Conservation (phyloP, 108 stramenopile genomes). For the Pseudonitzschia multiseries region DNA sequence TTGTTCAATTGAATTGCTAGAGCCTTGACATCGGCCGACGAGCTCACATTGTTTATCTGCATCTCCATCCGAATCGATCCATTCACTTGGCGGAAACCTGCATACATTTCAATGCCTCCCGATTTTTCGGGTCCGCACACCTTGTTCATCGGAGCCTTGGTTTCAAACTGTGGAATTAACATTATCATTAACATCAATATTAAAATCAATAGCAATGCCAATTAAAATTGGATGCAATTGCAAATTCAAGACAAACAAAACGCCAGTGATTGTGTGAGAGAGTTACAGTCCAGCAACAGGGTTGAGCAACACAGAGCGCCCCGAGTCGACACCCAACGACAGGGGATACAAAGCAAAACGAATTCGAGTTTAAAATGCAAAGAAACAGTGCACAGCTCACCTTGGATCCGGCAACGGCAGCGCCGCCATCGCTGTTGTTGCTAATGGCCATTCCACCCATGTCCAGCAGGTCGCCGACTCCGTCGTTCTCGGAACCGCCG, state of each 20-base stretch:
- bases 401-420: background rate
- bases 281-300: background rate
- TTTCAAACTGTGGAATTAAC: slow-evolving; percentile 31
- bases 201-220: background rate
- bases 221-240: background rate
- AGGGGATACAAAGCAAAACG: too few relatives aligned
- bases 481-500: slow-evolving; percentile 22
- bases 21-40: slow-evolving; percentile 63
- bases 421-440: slow-evolving; percentile 23
- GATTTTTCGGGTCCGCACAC: slow-evolving; percentile 82
- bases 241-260: background rate
- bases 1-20: slow-evolving; percentile 98
- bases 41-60: slow-evolving; percentile 77
- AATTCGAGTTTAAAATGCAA: slow-evolving; percentile 1
- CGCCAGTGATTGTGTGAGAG: background rate
- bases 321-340: too few relatives aligned
- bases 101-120: slow-evolving; percentile 83
- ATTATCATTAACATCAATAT: too few relatives aligned
- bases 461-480: slow-evolving; percentile 75
- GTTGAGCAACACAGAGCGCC: background rate
- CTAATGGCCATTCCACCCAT: slow-evolving; percentile 79
- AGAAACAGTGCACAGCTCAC: background rate
- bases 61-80: slow-evolving; percentile 80
- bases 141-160: slow-evolving; percentile 66
- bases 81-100: slow-evolving; percentile 74